Conservation (phyloP, 176 grass and related monocot species). For the Juncus inflexus region DNA sequence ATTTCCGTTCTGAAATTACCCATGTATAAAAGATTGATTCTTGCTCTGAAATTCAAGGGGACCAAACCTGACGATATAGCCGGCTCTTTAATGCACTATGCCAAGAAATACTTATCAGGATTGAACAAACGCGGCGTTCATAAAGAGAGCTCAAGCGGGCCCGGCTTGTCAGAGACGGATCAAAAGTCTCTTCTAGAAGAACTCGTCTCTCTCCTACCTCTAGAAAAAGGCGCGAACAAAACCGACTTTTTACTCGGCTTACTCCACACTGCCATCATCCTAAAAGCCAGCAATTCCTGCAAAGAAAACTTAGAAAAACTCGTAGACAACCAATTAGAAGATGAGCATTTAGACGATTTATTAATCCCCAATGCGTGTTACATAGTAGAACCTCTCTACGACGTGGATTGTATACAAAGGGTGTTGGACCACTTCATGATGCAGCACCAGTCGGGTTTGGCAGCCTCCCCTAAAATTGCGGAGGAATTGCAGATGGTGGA, state of each 20-base stretch:
- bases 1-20: conserved; percentile 50
- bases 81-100: conserved; percentile 68
- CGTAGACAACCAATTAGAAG: conserved; percentile 56
- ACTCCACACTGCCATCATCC: conserved; percentile 51
- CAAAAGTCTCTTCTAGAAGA: conserved; percentile 64
- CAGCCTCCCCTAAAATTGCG: conserved; percentile 40
- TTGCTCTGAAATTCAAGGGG: conserved; percentile 48
- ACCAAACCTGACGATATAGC: conserved; percentile 52
- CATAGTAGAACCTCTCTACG: conserved; percentile 61
- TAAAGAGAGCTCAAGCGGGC: conserved; percentile 21
- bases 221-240: conserved; percentile 41
- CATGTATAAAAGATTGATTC: conserved; percentile 63
- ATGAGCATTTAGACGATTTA: conserved; percentile 58
- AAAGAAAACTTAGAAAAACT: conserved; percentile 57
- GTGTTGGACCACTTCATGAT: conserved; percentile 69
- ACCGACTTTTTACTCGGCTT: conserved; percentile 56
- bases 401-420: conserved; percentile 71
- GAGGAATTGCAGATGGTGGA: conserved; percentile 40
- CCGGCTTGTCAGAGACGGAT: conserved; percentile 42
- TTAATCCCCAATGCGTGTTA: conserved; percentile 55
- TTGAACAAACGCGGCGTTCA: conserved; percentile 27
- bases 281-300: conserved; percentile 54
- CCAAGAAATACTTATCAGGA: conserved; percentile 54
- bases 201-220: conserved; percentile 52
- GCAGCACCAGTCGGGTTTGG: conserved; percentile 26